Evolutionary conservation across 495 filamentous ascomycete species (phyloP), one percentile per base, ranked within the genome.

Genomic region (Immersiella caudata): DNA sequence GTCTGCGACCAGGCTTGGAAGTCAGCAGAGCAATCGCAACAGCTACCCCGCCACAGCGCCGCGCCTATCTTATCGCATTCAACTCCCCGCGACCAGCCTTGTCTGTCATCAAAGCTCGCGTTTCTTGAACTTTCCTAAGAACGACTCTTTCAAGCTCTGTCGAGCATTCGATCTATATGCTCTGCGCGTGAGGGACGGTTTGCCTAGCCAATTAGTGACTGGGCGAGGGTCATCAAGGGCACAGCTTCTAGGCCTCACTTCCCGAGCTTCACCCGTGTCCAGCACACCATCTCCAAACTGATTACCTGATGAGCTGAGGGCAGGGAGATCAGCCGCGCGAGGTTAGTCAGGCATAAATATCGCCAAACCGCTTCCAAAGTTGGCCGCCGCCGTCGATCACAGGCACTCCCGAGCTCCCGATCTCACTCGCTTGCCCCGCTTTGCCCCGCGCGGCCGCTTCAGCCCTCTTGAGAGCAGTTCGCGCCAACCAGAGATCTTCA

Each of bases 61-160:
- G 51, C 57, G 8, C 11, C 57, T 25, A 55, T 70, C 70, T 70
- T 68, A 68, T 70, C 68, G 68, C 68, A 62, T 33, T 33, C 58
- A 21, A 40, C 26, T 54, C 29, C 57, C 25, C 29, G 36, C 20
- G 22, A 27, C 26, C 57, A 60, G 57, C 57, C 57, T 57, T 57
- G 54, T 46, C 40, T 46, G 11, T 46, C 40, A 46, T 46, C 11
- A 46, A 7, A 57, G 20, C 54, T 57, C 26, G 51, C 58, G 14
- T 27, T 49, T 2, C 56, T 26, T 6, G 27, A 66, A 46, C 64
- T 33, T 61, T 21, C 46, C 55, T 52, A 14, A 64, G 29, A 57
- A 57, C n/a, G 40, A 12, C 40, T 14, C 16, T 14, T 12, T 46
- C 16, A 46, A 12, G 40, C 40, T 6, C 11, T 2, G 16, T 46